Evolutionary conservation across 345 rosid species (phyloP).

Genomic region (Syzygium jambos): DNA sequence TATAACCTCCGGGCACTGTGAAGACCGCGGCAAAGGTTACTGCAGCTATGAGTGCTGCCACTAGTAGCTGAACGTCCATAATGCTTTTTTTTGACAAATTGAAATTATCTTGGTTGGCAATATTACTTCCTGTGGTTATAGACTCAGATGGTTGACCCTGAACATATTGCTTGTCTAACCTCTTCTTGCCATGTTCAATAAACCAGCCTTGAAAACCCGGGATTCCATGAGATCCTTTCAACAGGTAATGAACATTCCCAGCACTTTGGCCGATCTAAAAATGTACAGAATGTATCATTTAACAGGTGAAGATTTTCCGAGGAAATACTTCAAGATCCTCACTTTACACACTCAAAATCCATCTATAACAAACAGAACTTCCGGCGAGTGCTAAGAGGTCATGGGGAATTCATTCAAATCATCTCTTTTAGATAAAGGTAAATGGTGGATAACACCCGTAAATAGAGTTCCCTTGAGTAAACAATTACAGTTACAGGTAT

Average conservation of each 20-base stretch:
- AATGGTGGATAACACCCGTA: no score
- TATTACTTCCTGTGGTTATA: background rate
- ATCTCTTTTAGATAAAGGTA: background rate
- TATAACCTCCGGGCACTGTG: background rate
- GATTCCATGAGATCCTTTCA: background rate
- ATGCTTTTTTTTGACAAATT: background rate
- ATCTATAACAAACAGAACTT: no score
- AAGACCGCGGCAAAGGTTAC: accelerated
- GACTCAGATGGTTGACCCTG: background rate
- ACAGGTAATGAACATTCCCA: accelerated
- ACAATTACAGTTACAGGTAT: background rate
- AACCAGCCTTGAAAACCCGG: background rate
- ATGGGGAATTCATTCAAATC: no score
- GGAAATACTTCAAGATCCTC: background rate
- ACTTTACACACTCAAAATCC: background rate
- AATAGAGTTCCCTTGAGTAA: background rate
- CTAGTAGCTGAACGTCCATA: background rate
- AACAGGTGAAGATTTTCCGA: background rate
- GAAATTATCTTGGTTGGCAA: background rate
- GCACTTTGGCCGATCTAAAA: background rate
- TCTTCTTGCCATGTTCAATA: background rate
- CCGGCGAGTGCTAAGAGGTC: no score
- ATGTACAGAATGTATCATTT: background rate
- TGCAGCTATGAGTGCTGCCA: background rate
- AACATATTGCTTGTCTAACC: background rate